Percentiles rank a stretch among this genome's conserved stretches.
Conservation (phyloP, 108 stramenopile genomes). For the Stephanodiscus triporus region DNA sequence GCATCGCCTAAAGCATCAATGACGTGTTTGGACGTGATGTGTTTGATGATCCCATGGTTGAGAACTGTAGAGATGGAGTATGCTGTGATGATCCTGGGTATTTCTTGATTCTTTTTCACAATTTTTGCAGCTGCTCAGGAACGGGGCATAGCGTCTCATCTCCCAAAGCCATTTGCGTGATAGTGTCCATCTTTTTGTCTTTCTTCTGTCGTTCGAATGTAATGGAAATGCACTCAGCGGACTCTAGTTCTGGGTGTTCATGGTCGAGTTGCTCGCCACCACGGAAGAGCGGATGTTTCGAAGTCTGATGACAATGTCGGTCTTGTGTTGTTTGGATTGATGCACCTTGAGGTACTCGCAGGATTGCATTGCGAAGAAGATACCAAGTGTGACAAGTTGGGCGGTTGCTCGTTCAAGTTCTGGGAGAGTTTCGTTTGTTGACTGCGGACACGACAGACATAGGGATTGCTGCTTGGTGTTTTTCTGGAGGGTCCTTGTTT, state of each 20-base stretch:
- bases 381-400: too few relatives aligned
- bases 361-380: too few relatives aligned
- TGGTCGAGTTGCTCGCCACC: not conserved
- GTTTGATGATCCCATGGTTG: not conserved
- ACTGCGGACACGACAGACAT: too few relatives aligned
- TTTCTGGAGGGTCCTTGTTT: conserved; percentile 15
- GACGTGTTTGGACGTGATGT: not conserved
- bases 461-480: too few relatives aligned
- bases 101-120: not conserved
- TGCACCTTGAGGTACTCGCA: conserved; percentile 21
- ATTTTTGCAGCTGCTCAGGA: not conserved
- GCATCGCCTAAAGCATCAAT: not conserved
- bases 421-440: too few relatives aligned
- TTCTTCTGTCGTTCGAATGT: conserved; percentile 24
- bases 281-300: conserved; percentile 6
- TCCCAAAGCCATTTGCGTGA: not conserved
- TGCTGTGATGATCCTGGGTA: conserved; percentile 3
- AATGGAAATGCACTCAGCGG: conserved; percentile 24
- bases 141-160: conserved; percentile 9
- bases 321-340: conserved; percentile 8
- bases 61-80: conserved; percentile 1
- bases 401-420: too few relatives aligned
- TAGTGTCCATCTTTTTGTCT: conserved; percentile 5
- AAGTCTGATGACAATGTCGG: conserved; percentile 8
- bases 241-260: too few relatives aligned